Conservation (phyloP, 208 protist species). For the Trichomonas tenax region DNA sequence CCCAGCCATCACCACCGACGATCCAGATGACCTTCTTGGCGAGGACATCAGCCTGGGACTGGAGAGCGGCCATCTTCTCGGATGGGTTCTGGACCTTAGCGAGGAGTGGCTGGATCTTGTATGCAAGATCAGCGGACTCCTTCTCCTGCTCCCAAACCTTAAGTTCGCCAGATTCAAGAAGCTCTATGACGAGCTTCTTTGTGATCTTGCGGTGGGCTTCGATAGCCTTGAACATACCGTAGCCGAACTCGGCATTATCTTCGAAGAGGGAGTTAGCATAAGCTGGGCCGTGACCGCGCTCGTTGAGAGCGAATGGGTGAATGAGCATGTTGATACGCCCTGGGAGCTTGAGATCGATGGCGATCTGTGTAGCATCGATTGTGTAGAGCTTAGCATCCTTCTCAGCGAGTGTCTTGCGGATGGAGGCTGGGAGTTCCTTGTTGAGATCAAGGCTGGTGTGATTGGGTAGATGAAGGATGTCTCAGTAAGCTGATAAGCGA, state of each 20-base stretch:
- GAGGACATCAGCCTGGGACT: not conserved
- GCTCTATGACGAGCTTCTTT: not conserved
- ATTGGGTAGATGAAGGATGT: too few relatives aligned
- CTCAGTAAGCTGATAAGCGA: too few relatives aligned
- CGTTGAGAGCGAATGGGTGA: constrained; percentile 43
- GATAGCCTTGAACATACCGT: constrained; percentile 6
- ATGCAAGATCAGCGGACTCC: not conserved
- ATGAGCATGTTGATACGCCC: too few relatives aligned
- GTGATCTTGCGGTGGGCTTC: not conserved
- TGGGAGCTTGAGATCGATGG: too few relatives aligned
- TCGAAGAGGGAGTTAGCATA: constrained; percentile 57
- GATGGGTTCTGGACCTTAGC: not conserved
- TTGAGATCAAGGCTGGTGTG: constrained; percentile 38
- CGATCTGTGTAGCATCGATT: too few relatives aligned
- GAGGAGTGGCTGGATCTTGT: not conserved
- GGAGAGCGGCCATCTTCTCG: not conserved
- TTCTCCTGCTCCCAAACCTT: not conserved
- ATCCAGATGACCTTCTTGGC: too few relatives aligned
- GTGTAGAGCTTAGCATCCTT: constrained; percentile 32
- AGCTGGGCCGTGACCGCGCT: constrained; percentile 45
- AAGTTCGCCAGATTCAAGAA: not conserved
- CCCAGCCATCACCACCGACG: too few relatives aligned
- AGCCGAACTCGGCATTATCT: constrained; percentile 56
- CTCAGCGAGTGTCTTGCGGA: constrained; percentile 39
- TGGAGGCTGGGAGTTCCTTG: constrained; percentile 28